These are phyloP conservation scores for Tolypocladium tropicale DNA, from an alignment of 2,329 filamentous ascomycete genomes.

Conservation along the genomic window DNA sequence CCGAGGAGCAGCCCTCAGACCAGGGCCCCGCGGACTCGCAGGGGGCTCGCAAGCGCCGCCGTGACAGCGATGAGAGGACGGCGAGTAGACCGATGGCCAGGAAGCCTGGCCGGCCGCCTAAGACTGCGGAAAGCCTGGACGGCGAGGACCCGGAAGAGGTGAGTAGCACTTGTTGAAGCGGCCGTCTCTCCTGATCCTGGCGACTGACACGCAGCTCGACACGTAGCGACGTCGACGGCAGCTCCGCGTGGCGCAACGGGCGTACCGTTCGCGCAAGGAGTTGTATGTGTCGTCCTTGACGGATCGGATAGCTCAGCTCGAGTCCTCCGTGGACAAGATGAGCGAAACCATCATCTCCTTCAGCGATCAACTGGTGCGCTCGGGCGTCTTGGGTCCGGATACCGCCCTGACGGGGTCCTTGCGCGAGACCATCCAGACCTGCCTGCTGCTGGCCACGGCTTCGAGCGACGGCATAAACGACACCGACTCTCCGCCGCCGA, in stretches of 20 bases:
- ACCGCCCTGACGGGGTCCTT: constrained; percentile 4
- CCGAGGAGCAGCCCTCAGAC: background rate
- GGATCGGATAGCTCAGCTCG: constrained; percentile 51
- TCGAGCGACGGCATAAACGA: background rate
- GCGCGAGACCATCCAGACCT: constrained; percentile 7
- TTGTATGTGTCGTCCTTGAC: constrained; percentile 61
- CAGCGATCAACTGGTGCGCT: constrained; percentile 7
- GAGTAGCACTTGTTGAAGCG: background rate
- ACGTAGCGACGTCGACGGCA: constrained; percentile 62
- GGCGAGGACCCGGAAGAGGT: constrained; percentile 3
- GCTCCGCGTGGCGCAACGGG: constrained; percentile 69
- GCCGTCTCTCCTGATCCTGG: background rate
- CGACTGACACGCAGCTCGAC: background rate
- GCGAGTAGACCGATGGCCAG: background rate
- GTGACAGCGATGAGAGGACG: background rate
- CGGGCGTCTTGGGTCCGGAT: constrained; percentile 5
- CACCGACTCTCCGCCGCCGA: background rate
- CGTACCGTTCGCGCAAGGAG: constrained; percentile 71
- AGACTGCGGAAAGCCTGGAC: background rate
- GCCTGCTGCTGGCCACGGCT: constrained; percentile 2
- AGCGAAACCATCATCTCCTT: constrained; percentile 23
- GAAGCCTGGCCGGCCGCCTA: background rate
- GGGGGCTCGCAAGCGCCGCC: background rate
- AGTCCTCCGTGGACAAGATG: constrained; percentile 59
- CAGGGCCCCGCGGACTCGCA: background rate